A percentile compares a stretch with the other conserved stretches of the same genome.
Conservation (phyloP, 2,329 filamentous ascomycete genomes). For the Xylariaceae sp. region DNA sequence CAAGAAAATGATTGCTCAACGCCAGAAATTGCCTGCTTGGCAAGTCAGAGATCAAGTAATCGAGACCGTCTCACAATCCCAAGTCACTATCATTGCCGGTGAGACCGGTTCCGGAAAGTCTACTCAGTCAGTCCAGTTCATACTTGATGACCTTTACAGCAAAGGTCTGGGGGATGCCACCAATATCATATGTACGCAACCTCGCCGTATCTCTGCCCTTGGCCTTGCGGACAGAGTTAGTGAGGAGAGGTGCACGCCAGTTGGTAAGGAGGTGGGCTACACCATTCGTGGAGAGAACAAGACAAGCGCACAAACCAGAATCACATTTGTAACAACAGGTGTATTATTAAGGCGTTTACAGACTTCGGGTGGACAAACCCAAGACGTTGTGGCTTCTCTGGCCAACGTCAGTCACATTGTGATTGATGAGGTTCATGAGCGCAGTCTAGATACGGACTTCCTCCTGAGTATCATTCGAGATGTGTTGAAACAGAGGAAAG, state of each 20-base stretch:
- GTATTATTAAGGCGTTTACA: constrained; percentile 88
- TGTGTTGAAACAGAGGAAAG: constrained; percentile 67
- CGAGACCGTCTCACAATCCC: constrained; percentile 65
- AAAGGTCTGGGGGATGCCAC: constrained; percentile 68
- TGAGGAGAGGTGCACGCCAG: constrained; percentile 76
- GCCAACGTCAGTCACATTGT: constrained; percentile 92
- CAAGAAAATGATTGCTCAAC: constrained; percentile 68
- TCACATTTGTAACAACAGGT: constrained; percentile 94
- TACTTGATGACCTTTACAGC: constrained; percentile 84
- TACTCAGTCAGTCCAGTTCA: constrained; percentile 93
- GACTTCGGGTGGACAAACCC: constrained; percentile 73
- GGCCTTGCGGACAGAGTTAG: constrained; percentile 92
- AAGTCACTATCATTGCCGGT: constrained; percentile 94
- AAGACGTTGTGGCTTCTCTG: constrained; percentile 75
- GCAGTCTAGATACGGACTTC: constrained; percentile 92
- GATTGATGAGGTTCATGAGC: constrained; percentile 94
- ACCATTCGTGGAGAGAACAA: constrained; percentile 87
- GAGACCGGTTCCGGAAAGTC: constrained; percentile 97
- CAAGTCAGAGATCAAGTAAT: constrained; percentile 73
- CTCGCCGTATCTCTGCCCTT: constrained; percentile 87
- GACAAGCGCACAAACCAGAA: constrained; percentile 68
- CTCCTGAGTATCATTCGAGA: constrained; percentile 81
- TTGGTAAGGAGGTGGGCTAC: constrained; percentile 89
- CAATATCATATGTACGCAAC: constrained; percentile 95
- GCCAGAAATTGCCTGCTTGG: constrained; percentile 83